A percentile compares a stretch with the other conserved stretches of the same genome.
Evolutionary conservation across 2,329 filamentous ascomycete genomes (phyloP).

Genomic region (Alternaria sp.): DNA sequence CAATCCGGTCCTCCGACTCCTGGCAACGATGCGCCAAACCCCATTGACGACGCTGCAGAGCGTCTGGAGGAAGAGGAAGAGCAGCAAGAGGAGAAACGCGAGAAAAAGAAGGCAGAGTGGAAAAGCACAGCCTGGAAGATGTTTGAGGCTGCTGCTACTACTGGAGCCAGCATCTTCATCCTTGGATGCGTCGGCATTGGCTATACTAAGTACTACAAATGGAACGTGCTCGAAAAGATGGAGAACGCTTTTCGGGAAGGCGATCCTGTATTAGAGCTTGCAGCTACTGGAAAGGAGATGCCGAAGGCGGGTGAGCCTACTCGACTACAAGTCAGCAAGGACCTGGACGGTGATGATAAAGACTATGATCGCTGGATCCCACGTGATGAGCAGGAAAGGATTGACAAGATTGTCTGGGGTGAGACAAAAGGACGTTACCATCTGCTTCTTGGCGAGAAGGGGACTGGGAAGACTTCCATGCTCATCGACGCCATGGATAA

Average conservation of each 20-base stretch:
- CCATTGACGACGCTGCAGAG: conserved; percentile 47
- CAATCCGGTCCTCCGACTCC: conserved; percentile 46
- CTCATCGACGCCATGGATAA: conserved; percentile 94
- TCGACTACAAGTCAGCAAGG: conserved; percentile 20
- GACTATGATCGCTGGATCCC: conserved; percentile 76
- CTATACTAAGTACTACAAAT: conserved; percentile 74
- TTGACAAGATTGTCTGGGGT: conserved; percentile 85
- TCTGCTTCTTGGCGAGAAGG: conserved; percentile 92
- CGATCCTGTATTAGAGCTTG: conserved; percentile 82
- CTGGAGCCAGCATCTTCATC: conserved; percentile 58
- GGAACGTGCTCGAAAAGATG: conserved; percentile 90
- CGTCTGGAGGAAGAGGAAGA: conserved; percentile 25
- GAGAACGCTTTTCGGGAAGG: conserved; percentile 88
- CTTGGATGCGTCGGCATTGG: conserved; percentile 56
- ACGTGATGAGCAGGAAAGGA: conserved; percentile 78
- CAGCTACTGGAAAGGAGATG: conserved; percentile 45
- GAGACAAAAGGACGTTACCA: conserved; percentile 81
- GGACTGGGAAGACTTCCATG: conserved; percentile 97
- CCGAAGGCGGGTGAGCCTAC: conserved; percentile 30
- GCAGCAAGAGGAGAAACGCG: conserved; percentile 10
- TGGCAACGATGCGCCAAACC: conserved; percentile 48
- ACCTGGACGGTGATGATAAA: conserved; percentile 53
- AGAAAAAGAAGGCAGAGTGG: conserved; percentile 37
- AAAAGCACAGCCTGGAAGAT: conserved; percentile 57
- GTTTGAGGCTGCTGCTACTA: conserved; percentile 59